phyloP scores from a whole-genome alignment of 768 basidiomycete genomes.

The Clitopilus hobsonii region DNA sequence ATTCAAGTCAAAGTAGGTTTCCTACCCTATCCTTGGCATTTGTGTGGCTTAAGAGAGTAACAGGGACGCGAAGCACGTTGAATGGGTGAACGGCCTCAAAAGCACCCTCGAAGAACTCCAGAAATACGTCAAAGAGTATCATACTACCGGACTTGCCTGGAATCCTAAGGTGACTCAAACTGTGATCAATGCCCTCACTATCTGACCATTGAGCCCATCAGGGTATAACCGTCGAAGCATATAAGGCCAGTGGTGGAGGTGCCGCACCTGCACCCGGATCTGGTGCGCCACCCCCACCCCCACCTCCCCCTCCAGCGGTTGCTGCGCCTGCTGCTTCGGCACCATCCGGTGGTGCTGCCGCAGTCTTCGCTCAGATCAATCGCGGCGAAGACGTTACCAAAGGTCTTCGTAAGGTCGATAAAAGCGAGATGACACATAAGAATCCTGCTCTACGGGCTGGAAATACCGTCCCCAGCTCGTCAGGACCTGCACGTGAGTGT shows the following conservation, averaged over 20 bases:
- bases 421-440: slow-evolving; percentile 98
- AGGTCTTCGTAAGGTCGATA: slow-evolving; percentile 88
- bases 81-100: slow-evolving; percentile 79
- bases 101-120: slow-evolving; percentile 72
- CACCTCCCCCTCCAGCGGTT: slow-evolving; percentile 40
- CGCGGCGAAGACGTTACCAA: slow-evolving; percentile 88
- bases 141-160: slow-evolving; percentile 87
- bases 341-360: slow-evolving; percentile 55
- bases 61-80: slow-evolving; percentile 82
- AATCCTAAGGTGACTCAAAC: slow-evolving; percentile 74
- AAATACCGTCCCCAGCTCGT: slow-evolving; percentile 36
- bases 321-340: slow-evolving; percentile 28
- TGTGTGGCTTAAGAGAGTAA: slow-evolving; percentile 6
- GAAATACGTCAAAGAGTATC: slow-evolving; percentile 79
- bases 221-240: slow-evolving; percentile 58
- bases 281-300: slow-evolving; percentile 52
- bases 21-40: not conserved
- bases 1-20: slow-evolving; percentile 81
- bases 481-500: slow-evolving; percentile 24
- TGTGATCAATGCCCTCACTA: not conserved
- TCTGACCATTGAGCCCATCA: slow-evolving; percentile 17
- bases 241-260: slow-evolving; percentile 32
- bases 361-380: slow-evolving; percentile 90
- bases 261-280: slow-evolving; percentile 39
- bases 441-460: slow-evolving; percentile 83